These are phyloP conservation scores for Xylariaceae sp. DNA, from an alignment of 2,329 filamentous ascomycete species.

Conservation along the genomic window DNA sequence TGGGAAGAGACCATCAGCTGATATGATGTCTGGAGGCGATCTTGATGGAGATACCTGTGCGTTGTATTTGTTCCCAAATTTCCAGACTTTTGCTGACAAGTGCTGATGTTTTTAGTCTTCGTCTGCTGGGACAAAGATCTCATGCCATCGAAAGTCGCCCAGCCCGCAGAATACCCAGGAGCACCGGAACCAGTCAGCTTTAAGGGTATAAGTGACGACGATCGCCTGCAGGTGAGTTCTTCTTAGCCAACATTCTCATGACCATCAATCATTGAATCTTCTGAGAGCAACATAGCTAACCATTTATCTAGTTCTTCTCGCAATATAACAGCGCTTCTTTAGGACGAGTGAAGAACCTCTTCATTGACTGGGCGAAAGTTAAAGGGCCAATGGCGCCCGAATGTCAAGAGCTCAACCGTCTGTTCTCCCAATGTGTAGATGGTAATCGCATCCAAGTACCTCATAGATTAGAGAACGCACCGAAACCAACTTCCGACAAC, in stretches of 20 bases:
- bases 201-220: conserved; percentile 7
- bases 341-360: conserved; percentile 10
- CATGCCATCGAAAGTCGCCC: conserved; percentile 9
- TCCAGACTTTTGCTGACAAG: neutral
- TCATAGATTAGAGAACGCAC: conserved; percentile 2
- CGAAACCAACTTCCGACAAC: neutral
- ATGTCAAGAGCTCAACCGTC: conserved; percentile 11
- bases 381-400: conserved; percentile 10
- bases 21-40: conserved; percentile 14
- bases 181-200: conserved; percentile 4
- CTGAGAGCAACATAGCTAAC: too few relatives aligned
- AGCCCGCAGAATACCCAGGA: conserved; percentile 9
- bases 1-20: conserved; percentile 9
- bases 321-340: conserved; percentile 4
- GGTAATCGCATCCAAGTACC: conserved; percentile 9
- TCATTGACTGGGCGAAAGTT: conserved; percentile 7
- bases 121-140: conserved; percentile 12
- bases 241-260: neutral
- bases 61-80: neutral
- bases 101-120: neutral
- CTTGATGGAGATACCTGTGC: conserved; percentile 10
- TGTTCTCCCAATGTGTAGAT: conserved; percentile 10
- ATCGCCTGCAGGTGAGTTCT: conserved; percentile 6
- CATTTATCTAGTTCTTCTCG: conserved; percentile 1
- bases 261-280: too few relatives aligned